Base-by-base conservation (phyloP, 2,329 filamentous ascomycete genomes). In the Fusarium protoensiforme region DNA sequence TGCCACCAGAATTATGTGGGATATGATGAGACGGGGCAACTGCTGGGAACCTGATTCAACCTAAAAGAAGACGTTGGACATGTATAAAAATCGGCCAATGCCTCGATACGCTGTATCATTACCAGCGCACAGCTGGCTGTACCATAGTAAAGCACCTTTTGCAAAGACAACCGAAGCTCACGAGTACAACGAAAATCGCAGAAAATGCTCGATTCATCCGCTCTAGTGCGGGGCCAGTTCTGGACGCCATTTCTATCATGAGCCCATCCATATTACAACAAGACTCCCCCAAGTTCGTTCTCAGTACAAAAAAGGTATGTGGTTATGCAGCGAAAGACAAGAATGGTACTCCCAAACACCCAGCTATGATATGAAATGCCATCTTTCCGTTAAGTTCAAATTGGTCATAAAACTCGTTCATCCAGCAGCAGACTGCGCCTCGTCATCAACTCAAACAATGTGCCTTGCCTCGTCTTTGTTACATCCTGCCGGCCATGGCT, bases 401-500 rank as follows among this genome's bases (percentile, higher is more conserved):
- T 60, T 62, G 33, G 48, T 76, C 70, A 72, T 74, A 69, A 73
- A 64, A 64, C 70, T 71, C 67, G 65, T 74, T 68, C 61, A 68
- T 77, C 69, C 69, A 71, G 64, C 46, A 61, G 65, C 43, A 61
- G 66, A 61, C 43, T 53, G 72, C 61, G 56, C 60, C 63, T 68
- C 38, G 43, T 43, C 61, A 74, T 67, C 27, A 53, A 53, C 35
- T 38, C 53, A 62, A 65, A 72, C 54, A 70, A 69, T 67, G 46
- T 60, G 43, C 43, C 65, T 24, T 24, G 64, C 64, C 46, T 79
- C 69, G 14, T 27, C 20, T 39, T 24, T 57, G 33, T 57, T 36
- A 81, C 69, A 77, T 78, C 65, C 78, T 78, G 24, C 77, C 77
- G 36, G 78, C 79, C 64, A 85, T 85, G 18, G 87, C 85, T 77